Base-by-base conservation (phyloP, 306 rosid species). In the Canavalia gladiata region DNA sequence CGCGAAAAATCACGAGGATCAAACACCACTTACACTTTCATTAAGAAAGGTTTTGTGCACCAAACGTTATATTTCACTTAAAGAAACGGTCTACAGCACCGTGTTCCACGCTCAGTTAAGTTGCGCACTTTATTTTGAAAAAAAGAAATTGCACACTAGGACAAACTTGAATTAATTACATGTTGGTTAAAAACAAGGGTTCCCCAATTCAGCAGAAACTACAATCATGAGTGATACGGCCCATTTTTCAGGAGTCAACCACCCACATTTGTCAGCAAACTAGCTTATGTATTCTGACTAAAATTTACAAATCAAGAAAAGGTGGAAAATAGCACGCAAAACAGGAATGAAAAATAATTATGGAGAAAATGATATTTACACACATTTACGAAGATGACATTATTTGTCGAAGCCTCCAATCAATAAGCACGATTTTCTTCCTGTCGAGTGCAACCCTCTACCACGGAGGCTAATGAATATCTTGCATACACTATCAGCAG, bases 341-440 rank as follows among this genome's bases (percentile, higher is more conserved):
- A 88, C 82, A 57, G 79, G 77, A 55, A 78, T 74, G 60, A 69
- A 74, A 89, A 80, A 81, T 66, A 77, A 70, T 52, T 46, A 75
- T 82, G 71, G 74, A 43, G 78, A 74, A 57, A 59, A 58, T 85
- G 81, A 89, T 92, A 93, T 96, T 88, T 92, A 96, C 99, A 94
- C 69, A 80, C 89, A 93, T 90, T 87, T 91, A 90, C 93, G 90
- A 89, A 79, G 85, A 86, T 84, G 79, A 90, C 88, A 92, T 96
- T 96, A 95, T 95, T 96, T 87, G 83, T 87, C 87, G 81, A 81
- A 88, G 94, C 98, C 99, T 85, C 98, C 92, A 83, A 85, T 68
- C 67, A 81, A 82, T 80, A 67, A 28, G 90, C 84, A 80, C 82
- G 88, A 81, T 64, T 80, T 79, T 76, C 89, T 82, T 83, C 87